Evolutionary conservation across 805 yeast species (phyloP).

Genomic region (Jamesozyma gamospora): DNA sequence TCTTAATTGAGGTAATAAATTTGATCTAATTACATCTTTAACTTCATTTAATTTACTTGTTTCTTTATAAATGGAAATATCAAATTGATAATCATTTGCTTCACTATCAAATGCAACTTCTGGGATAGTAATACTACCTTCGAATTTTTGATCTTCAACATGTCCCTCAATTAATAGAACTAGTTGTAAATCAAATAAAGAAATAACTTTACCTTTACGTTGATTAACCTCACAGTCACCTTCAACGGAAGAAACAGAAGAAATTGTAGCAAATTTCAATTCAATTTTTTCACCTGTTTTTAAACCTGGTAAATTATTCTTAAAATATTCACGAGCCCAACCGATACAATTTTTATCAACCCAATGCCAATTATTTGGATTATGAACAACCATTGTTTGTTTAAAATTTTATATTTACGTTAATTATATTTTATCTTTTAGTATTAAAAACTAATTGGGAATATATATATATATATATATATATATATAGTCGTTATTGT

Average conservation of each 20-base stretch:
- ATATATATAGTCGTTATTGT: background rate
- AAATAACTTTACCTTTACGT: conserved; percentile 92
- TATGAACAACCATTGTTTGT: conserved; percentile 73
- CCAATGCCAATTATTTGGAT: conserved; percentile 99
- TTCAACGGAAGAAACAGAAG: conserved; percentile 42
- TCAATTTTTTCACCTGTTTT: conserved; percentile 26
- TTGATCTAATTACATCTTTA: conserved; percentile 41
- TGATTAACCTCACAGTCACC: conserved; percentile 98
- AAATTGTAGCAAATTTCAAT: conserved; percentile 26
- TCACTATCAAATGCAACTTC: conserved; percentile 92
- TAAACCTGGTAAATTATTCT: conserved; percentile 46
- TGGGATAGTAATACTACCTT: conserved; percentile 75
- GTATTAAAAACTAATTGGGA: background rate
- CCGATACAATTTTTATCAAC: conserved; percentile 92
- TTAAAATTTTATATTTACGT: background rate
- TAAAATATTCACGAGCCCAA: conserved; percentile 79
- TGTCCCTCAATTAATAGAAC: conserved; percentile 49
- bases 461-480: background rate
- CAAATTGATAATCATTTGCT: conserved; percentile 76
- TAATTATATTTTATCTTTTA: background rate
- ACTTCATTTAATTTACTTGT: conserved; percentile 43
- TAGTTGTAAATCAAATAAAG: conserved; percentile 72
- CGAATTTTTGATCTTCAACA: conserved; percentile 33
- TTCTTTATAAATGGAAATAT: conserved; percentile 50
- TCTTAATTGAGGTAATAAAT: conserved; percentile 64